phyloP scores from a whole-genome alignment of 495 filamentous ascomycete species.

The Tirmania nivea region DNA sequence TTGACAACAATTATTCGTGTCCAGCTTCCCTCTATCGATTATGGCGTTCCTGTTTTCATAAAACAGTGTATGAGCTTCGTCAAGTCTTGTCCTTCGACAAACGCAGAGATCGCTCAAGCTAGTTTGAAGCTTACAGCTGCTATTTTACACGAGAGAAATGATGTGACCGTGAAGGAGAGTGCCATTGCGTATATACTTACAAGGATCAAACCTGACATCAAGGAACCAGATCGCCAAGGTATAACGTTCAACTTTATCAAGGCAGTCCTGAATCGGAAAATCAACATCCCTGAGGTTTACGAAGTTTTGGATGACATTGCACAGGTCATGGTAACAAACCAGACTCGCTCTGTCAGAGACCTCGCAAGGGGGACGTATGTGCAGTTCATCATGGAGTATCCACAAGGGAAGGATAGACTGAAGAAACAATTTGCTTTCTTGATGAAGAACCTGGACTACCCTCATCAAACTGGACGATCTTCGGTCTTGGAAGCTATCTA shows the following conservation, averaged over 20 bases:
- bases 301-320: slow-evolving; percentile 73
- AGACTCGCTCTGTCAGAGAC: slow-evolving; percentile 65
- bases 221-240: slow-evolving; percentile 75
- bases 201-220: slow-evolving; percentile 68
- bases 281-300: slow-evolving; percentile 72
- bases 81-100: slow-evolving; percentile 53
- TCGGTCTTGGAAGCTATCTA: slow-evolving; percentile 82
- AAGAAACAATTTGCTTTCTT: slow-evolving; percentile 75
- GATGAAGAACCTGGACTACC: slow-evolving; percentile 74
- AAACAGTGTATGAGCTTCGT: slow-evolving; percentile 61
- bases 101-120: slow-evolving; percentile 60
- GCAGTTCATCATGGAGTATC: slow-evolving; percentile 86
- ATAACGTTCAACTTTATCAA: slow-evolving; percentile 83
- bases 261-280: slow-evolving; percentile 59
- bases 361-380: slow-evolving; percentile 73
- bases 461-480: slow-evolving; percentile 63
- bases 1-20: slow-evolving; percentile 72
- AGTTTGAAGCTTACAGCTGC: slow-evolving; percentile 70
- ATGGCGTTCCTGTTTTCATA: slow-evolving; percentile 53
- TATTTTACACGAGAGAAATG: slow-evolving; percentile 58
- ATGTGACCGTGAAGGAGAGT: slow-evolving; percentile 51
- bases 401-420: slow-evolving; percentile 70
- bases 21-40: slow-evolving; percentile 45
- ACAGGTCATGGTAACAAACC: slow-evolving; percentile 89
- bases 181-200: slow-evolving; percentile 67